Evolutionary conservation across 345 rosid genomes (phyloP).

Genomic region (Hevea brasiliensis): DNA sequence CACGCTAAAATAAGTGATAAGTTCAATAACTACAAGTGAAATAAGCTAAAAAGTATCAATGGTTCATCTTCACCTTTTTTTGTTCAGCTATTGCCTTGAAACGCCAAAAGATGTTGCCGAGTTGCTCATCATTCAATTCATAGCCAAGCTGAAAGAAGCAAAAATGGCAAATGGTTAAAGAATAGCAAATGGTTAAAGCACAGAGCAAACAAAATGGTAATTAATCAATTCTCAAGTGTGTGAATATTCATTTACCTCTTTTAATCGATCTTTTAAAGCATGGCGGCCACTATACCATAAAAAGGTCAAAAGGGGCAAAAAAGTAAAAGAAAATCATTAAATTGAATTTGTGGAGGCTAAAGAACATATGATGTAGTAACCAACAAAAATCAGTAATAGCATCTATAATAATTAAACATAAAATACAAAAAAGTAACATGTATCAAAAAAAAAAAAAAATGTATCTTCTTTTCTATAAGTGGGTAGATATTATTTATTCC

Average conservation of each 20-base stretch:
- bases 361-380: not conserved
- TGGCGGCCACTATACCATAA: conserved; percentile 72
- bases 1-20: too few species aligned
- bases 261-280: conserved; percentile 72
- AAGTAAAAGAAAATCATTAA: not conserved
- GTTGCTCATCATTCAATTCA: conserved; percentile 68
- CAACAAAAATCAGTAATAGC: not conserved
- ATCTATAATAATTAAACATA: not conserved
- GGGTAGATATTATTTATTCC: not conserved
- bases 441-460: not conserved
- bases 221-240: not conserved
- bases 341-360: not conserved
- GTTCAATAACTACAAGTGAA: not conserved
- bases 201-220: conserved; percentile 1
- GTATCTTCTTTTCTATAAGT: not conserved
- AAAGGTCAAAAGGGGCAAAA: not conserved
- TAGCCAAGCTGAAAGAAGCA: conserved; percentile 71
- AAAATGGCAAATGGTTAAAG: conserved; percentile 19
- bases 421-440: not conserved
- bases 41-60: not conserved
- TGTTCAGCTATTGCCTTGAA: conserved; percentile 90
- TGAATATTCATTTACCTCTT: conserved; percentile 53
- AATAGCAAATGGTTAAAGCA: conserved; percentile 20
- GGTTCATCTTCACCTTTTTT: conserved; percentile 59
- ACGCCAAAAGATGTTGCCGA: conserved; percentile 74